Evolutionary conservation across 1,284 basidiomycete genomes (phyloP), one percentile per base, ranked within the genome.

Genomic region (Cutaneotrichosporon cavernicola): DNA sequence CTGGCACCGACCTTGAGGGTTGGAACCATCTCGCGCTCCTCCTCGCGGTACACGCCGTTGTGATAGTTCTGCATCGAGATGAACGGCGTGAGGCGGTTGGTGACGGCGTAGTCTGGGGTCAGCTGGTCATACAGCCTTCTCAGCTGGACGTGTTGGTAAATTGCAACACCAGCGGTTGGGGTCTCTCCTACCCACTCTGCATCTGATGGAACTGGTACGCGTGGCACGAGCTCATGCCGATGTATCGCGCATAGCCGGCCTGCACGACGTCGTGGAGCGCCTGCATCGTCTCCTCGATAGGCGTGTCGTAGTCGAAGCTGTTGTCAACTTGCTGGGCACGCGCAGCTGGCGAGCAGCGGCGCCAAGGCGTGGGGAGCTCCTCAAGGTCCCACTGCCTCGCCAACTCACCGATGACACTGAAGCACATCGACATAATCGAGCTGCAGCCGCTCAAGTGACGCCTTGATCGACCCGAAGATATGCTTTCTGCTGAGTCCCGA

Each of bases 381-480:
- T 16, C 32, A 11, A 26, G 26, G 18, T 5, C 14, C 26, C 49
- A 36, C 58, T 22, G 18, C 6, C 2, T 21, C 3, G 21, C 31
- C 38, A 16, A 61, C 64, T 52, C 40, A 68, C 13, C 87, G 83
- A 73, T 88, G 87, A 74, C 83, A 83, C 82, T 71, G 65, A 58
- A 76, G 81, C 2, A 90, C 73, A 69, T 90, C 89, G 66, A 91
- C 83, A 69, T 90, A 88, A 56, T 90, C 88, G 13, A 89, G 78
- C 66, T 88, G 85, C 32, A 90, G 84, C 31, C 89, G 83, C 68
- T 86, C 80, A 55, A 90, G 74, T 61, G 86, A 87, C 50, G 83
- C 82, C 71, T 89, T 86, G 56, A 91, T 86, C 1, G 85, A 83
- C 36, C 87, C 86, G 65, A 90, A 90, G 65, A 90, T 89, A 64